These are phyloP conservation scores for Leccinum olivaceopallidum DNA, from an alignment of 768 basidiomycete species.

Conservation along the genomic window DNA sequence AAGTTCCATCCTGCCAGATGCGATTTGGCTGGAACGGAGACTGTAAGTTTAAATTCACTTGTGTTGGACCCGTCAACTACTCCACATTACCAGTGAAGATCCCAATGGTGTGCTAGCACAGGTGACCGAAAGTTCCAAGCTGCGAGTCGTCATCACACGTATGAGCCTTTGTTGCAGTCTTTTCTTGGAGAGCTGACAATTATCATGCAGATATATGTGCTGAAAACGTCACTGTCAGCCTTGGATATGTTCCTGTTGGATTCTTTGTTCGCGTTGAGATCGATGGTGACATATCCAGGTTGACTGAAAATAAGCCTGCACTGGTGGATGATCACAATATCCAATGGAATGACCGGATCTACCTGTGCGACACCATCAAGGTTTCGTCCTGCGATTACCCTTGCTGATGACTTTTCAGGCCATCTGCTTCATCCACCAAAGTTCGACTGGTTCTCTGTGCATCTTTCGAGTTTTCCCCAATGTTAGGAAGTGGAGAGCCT, in stretches of 20 bases:
- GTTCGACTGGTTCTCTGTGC: neutral
- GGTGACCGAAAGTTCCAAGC: too few relatives aligned
- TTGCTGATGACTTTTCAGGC: neutral
- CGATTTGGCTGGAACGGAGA: neutral
- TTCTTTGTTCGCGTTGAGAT: conserved; percentile 6
- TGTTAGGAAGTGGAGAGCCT: conserved; percentile 3
- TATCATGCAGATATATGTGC: conserved; percentile 8
- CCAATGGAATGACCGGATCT: neutral
- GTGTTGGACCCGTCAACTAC: neutral
- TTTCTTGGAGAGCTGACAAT: neutral
- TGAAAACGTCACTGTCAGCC: conserved; percentile 5
- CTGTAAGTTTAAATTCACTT: neutral
- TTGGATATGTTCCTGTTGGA: conserved; percentile 11
- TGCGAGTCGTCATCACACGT: conserved; percentile 7
- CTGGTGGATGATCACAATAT: neutral
- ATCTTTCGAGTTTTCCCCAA: conserved; percentile 6
- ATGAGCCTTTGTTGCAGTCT: neutral
- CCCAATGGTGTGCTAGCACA: too few relatives aligned
- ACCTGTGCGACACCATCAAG: neutral
- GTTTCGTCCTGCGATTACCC: neutral
- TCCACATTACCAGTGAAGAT: neutral
- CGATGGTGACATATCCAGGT: neutral
- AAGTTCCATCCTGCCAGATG: neutral
- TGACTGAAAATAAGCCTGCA: neutral
- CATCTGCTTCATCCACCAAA: neutral